Conservation (phyloP, 2,329 filamentous ascomycete genomes). For the Penicillium sp. region DNA sequence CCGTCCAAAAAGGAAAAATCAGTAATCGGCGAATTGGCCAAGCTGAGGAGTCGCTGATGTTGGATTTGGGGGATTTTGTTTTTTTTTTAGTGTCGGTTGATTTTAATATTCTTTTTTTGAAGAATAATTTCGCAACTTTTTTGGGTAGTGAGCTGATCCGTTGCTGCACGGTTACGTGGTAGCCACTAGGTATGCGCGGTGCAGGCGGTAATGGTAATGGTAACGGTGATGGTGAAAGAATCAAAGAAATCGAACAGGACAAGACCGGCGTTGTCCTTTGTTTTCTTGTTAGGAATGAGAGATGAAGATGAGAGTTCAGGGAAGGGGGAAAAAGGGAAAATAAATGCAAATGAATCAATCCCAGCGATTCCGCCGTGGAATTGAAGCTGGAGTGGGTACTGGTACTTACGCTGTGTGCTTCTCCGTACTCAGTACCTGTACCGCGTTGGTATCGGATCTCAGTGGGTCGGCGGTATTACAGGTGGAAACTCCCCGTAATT, state of each 20-base stretch:
- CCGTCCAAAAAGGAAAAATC: slow-evolving; percentile 36
- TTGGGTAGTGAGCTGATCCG: slow-evolving; percentile 26
- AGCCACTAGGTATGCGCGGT: slow-evolving; percentile 27
- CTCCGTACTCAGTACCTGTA: not conserved
- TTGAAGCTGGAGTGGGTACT: slow-evolving; percentile 28
- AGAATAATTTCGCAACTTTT: not conserved
- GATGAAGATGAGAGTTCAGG: not conserved
- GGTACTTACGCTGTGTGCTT: not conserved
- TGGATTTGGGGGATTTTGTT: slow-evolving; percentile 11
- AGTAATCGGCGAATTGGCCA: slow-evolving; percentile 32
- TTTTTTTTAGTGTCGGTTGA: slow-evolving; percentile 26
- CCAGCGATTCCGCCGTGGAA: slow-evolving; percentile 20
- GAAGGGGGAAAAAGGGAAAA: slow-evolving; percentile 13
- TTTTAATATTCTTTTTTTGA: not conserved
- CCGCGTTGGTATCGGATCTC: not conserved
- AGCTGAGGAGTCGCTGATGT: slow-evolving; percentile 25
- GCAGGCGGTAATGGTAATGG: slow-evolving; percentile 24
- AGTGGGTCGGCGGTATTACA: not conserved
- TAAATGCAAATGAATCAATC: slow-evolving; percentile 29
- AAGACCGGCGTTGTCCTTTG: slow-evolving; percentile 22
- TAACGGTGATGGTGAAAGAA: slow-evolving; percentile 1
- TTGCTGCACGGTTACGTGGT: slow-evolving; percentile 39
- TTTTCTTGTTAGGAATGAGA: not conserved
- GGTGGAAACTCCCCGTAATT: not conserved
- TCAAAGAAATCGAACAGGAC: slow-evolving; percentile 15